Evolutionary conservation across 2,329 filamentous ascomycete species (phyloP).

Genomic region (Fusarium chuoi): DNA sequence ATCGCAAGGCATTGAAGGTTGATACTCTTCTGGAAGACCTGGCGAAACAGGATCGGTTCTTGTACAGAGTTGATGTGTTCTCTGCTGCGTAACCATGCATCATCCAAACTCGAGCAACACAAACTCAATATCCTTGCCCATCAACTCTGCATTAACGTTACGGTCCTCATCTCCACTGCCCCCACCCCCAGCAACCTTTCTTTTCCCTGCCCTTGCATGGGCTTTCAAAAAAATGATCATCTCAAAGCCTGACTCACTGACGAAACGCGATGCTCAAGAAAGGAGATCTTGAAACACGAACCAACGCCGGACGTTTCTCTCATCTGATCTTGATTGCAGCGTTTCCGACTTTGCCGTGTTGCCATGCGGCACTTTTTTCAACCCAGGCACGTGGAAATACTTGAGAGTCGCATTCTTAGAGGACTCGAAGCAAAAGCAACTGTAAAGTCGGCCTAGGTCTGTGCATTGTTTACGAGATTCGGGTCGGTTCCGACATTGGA

Average conservation of each 20-base stretch:
- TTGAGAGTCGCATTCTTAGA: background rate
- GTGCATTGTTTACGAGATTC: background rate
- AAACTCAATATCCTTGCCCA: background rate
- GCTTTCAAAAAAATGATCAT: background rate
- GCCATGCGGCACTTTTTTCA: background rate
- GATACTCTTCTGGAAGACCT: background rate
- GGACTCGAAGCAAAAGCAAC: background rate
- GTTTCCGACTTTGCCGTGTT: background rate
- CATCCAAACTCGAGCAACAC: background rate
- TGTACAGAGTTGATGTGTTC: background rate
- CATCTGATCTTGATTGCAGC: conserved; percentile 14
- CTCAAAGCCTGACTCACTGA: conserved; percentile 8
- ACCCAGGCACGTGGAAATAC: conserved; percentile 21
- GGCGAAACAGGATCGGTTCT: background rate
- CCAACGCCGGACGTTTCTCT: conserved; percentile 12
- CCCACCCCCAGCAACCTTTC: conserved; percentile 4
- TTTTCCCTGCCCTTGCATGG: conserved; percentile 23
- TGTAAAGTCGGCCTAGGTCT: background rate
- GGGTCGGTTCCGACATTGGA: background rate
- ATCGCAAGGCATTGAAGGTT: background rate
- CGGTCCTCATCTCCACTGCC: conserved; percentile 1
- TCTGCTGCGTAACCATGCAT: conserved; percentile 9
- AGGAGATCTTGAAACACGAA: conserved; percentile 38
- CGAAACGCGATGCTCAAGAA: conserved; percentile 9
- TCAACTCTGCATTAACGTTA: conserved; percentile 34